phyloP scores from a whole-genome alignment of 164 flowering plant species.

The Aristolochia fimbriata region DNA sequence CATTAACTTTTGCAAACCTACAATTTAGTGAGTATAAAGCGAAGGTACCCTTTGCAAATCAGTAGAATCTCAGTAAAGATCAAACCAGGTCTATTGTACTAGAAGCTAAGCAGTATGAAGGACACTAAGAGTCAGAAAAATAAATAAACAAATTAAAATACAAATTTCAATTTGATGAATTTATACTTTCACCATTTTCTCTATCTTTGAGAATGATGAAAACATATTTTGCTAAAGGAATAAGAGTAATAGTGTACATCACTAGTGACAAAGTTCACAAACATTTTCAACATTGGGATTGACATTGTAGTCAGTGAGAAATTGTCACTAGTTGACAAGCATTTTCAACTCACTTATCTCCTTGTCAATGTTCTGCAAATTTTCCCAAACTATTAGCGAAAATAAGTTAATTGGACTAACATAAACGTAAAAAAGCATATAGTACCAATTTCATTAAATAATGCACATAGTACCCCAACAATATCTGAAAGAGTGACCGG shows the following conservation, averaged over 20 bases:
- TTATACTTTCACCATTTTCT: conserved; percentile 93
- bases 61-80: too few species aligned
- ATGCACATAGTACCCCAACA: too few species aligned
- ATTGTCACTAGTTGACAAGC: too few species aligned
- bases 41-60: conserved; percentile 84
- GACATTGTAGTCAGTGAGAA: too few species aligned
- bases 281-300: too few species aligned
- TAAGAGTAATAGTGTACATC: conserved; percentile 88
- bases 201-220: conserved; percentile 94
- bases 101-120: neutral
- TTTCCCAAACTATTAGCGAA: too few species aligned
- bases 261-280: conserved; percentile 93
- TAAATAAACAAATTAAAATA: neutral
- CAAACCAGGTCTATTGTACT: neutral
- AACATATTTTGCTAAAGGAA: conserved; percentile 84
- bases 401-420: too few species aligned
- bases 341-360: too few species aligned
- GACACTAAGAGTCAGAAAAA: neutral
- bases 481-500: too few species aligned
- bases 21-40: conserved; percentile 90
- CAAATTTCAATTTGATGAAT: neutral
- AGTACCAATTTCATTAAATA: too few species aligned
- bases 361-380: too few species aligned
- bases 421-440: too few species aligned
- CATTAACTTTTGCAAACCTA: conserved; percentile 89